phyloP scores from a whole-genome alignment of 2,329 filamentous ascomycete species.

The Microcyclospora tardicrescens region DNA sequence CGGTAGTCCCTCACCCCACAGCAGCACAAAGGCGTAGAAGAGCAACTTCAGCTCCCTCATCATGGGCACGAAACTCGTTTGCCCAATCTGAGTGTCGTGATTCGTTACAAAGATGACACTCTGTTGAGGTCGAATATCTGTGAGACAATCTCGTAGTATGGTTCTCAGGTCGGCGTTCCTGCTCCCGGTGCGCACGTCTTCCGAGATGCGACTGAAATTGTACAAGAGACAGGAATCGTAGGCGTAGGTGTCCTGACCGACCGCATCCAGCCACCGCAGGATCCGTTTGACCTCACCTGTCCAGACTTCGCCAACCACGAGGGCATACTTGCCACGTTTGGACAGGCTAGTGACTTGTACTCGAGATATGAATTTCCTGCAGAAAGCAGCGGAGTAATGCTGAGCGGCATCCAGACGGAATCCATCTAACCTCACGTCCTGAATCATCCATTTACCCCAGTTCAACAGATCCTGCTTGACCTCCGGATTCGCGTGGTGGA shows the following conservation, averaged over 20 bases:
- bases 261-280: constrained; percentile 35
- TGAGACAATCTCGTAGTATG: constrained; percentile 10
- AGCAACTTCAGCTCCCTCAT: constrained; percentile 56
- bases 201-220: constrained; percentile 51
- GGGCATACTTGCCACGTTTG: constrained; percentile 37
- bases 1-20: constrained; percentile 49
- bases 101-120: constrained; percentile 52
- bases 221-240: constrained; percentile 59
- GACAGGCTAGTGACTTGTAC: constrained; percentile 36
- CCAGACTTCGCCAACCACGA: constrained; percentile 61
- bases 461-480: constrained; percentile 50
- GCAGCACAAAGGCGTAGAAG: constrained; percentile 58
- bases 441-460: constrained; percentile 56
- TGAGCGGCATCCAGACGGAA: constrained; percentile 62
- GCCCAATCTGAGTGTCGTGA: constrained; percentile 55
- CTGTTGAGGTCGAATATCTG: constrained; percentile 12
- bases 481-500: constrained; percentile 53
- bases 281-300: constrained; percentile 44
- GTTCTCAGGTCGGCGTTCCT: constrained; percentile 47
- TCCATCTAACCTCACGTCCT: constrained; percentile 47
- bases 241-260: constrained; percentile 46
- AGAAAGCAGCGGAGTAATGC: constrained; percentile 57
- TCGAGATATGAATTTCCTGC: constrained; percentile 48
- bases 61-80: constrained; percentile 50
- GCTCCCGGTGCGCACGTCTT: constrained; percentile 24